Percentiles rank a stretch among this genome's conserved stretches.
Evolutionary conservation across 1,139 yeast genomes (phyloP).

Genomic region (Candida sanyaensis): DNA sequence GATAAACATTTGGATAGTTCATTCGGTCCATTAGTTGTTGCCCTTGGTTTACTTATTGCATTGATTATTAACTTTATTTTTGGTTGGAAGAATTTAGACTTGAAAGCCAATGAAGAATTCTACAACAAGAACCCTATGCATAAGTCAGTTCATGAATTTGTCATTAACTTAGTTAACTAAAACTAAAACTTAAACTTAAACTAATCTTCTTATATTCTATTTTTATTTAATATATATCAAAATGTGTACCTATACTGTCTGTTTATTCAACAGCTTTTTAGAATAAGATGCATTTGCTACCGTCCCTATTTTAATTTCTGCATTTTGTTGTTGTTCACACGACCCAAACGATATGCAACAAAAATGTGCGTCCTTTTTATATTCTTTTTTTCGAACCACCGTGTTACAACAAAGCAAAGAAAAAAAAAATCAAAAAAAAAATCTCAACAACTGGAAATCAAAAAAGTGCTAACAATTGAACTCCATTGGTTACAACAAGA

Average conservation of each 20-base stretch:
- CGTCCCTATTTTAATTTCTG: too few relatives aligned
- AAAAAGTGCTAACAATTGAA: conserved; percentile 2
- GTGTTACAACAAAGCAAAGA: neutral
- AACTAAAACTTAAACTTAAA: too few relatives aligned
- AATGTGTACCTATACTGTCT: neutral
- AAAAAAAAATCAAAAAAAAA: too few relatives aligned
- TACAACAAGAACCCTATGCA: conserved; percentile 37
- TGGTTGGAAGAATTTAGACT: conserved; percentile 50
- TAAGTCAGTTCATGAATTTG: conserved; percentile 34
- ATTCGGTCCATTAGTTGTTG: conserved; percentile 81
- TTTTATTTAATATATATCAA: neutral
- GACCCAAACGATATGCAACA: too few relatives aligned
- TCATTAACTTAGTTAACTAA: conserved; percentile 18
- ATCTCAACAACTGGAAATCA: neutral
- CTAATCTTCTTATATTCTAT: neutral
- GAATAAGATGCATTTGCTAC: too few relatives aligned
- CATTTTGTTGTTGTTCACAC: too few relatives aligned
- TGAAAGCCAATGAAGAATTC: conserved; percentile 23
- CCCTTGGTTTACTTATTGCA: conserved; percentile 66
- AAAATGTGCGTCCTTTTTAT: neutral
- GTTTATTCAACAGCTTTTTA: too few relatives aligned
- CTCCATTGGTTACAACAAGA: too few relatives aligned
- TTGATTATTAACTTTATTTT: conserved; percentile 70
- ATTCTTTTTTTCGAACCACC: neutral
- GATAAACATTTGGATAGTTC: conserved; percentile 89